These are phyloP conservation scores for Dendryphion nanum DNA, from an alignment of 2,329 filamentous ascomycete species.

Conservation along the genomic window DNA sequence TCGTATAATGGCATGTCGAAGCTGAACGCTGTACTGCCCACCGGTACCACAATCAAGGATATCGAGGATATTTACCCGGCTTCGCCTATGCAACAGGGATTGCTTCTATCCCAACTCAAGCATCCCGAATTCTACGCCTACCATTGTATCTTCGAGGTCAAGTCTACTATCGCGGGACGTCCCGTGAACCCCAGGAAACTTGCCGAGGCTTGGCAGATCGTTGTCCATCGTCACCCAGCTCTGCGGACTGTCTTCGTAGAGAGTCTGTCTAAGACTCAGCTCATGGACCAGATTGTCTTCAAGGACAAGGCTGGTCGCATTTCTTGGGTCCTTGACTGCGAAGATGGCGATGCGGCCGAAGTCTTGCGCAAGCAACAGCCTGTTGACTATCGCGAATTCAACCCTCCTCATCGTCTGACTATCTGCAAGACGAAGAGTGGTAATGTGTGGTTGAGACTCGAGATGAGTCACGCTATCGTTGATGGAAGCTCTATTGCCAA, in stretches of 20 bases:
- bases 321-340: conserved; percentile 20
- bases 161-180: conserved; percentile 12
- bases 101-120: conserved; percentile 29
- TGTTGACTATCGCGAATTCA: conserved; percentile 26
- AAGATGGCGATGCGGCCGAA: conserved; percentile 16
- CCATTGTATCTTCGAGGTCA: conserved; percentile 28
- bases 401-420: conserved; percentile 47
- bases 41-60: conserved; percentile 15
- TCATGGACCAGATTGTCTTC: conserved; percentile 34
- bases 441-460: conserved; percentile 46
- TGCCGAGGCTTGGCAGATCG: conserved; percentile 34
- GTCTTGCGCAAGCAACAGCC: conserved; percentile 18
- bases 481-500: conserved; percentile 53
- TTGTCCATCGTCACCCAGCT: conserved; percentile 32
- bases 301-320: conserved; percentile 26
- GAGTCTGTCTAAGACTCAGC: conserved; percentile 29
- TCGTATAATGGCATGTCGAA: conserved; percentile 29
- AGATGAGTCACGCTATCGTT: conserved; percentile 52
- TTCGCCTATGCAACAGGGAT: conserved; percentile 31
- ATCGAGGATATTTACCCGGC: conserved; percentile 31
- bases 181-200: conserved; percentile 23
- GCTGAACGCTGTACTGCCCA: conserved; percentile 17
- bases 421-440: conserved; percentile 42
- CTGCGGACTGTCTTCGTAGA: conserved; percentile 36
- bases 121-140: conserved; percentile 30